A percentile compares a stretch with the other conserved stretches of the same genome.
phyloP scores from a whole-genome alignment of 192 early-diverging fungal species.

The Chytriomyces sp. region DNA sequence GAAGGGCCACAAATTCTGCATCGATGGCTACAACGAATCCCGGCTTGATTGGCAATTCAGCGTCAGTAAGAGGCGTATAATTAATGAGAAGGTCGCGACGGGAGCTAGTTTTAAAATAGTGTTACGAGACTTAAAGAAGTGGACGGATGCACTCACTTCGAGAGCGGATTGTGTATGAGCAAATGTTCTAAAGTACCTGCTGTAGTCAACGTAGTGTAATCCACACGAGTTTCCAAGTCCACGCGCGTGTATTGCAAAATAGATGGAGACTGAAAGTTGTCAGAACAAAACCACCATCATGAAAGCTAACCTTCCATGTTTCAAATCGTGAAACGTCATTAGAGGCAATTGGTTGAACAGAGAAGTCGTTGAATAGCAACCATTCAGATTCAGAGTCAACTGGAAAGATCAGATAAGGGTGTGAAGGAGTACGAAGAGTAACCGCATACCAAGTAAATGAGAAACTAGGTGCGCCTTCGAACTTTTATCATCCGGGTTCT shows the following conservation, averaged over 20 bases:
- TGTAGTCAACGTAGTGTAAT: constrained; percentile 45
- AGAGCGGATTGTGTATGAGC: constrained; percentile 59
- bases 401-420: constrained; percentile 34
- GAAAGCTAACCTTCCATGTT: constrained; percentile 52
- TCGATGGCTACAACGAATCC: constrained; percentile 83
- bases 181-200: constrained; percentile 54
- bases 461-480: constrained; percentile 69
- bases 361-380: constrained; percentile 96
- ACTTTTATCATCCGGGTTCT: constrained; percentile 51
- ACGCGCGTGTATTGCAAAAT: constrained; percentile 69
- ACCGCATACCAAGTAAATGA: constrained; percentile 64
- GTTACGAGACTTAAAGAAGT: not conserved
- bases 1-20: constrained; percentile 92
- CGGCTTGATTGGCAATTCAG: constrained; percentile 63
- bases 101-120: constrained; percentile 32
- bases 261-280: constrained; percentile 69
- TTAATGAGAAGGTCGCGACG: constrained; percentile 43
- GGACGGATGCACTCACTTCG: constrained; percentile 49
- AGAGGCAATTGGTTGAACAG: constrained; percentile 75
- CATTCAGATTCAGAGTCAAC: constrained; percentile 56
- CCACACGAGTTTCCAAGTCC: constrained; percentile 54
- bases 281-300: not conserved
- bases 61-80: constrained; percentile 52
- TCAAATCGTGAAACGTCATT: constrained; percentile 66
- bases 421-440: constrained; percentile 22